Evolutionary conservation across 352 stramenopile species (phyloP).

Genomic region (Elongisporangium anandrum): DNA sequence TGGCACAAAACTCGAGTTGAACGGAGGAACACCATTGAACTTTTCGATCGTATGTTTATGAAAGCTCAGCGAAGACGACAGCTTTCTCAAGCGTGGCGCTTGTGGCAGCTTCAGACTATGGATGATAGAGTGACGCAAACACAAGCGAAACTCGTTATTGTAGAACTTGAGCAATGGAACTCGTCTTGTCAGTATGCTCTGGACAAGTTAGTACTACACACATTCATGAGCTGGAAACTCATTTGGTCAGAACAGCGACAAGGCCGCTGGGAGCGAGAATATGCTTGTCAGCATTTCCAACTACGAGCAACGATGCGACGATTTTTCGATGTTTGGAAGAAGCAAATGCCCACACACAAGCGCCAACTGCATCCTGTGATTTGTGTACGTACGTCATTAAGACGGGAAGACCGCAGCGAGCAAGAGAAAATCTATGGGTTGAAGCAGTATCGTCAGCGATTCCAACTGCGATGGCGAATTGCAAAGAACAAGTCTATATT

Average conservation of each 20-base stretch:
- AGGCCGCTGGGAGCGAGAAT: not conserved
- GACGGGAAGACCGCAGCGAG: not conserved
- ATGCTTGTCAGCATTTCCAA: constrained; percentile 4
- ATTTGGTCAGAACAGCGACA: not conserved
- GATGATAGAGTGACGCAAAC: constrained; percentile 5
- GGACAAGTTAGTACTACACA: constrained; percentile 4
- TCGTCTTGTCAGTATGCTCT: not conserved
- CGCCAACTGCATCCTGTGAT: not conserved
- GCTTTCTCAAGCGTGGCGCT: not conserved
- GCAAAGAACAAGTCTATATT: not conserved
- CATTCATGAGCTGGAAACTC: not conserved
- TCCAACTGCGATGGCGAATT: not conserved
- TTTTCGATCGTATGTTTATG: not conserved
- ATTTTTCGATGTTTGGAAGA: not conserved
- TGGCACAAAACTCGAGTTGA: not conserved
- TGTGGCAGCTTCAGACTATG: not conserved
- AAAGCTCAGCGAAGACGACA: not conserved
- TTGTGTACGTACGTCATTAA: constrained; percentile 3
- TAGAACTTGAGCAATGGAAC: constrained; percentile 4
- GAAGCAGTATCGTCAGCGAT: not conserved
- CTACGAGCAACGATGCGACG: constrained; percentile 2
- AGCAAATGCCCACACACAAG: not conserved
- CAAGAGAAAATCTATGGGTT: not conserved
- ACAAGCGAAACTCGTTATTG: constrained; percentile 9
- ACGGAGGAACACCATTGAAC: not conserved